Evolutionary conservation across 2,329 filamentous ascomycete species (phyloP).

Genomic region (Fusarium decemcellulare): DNA sequence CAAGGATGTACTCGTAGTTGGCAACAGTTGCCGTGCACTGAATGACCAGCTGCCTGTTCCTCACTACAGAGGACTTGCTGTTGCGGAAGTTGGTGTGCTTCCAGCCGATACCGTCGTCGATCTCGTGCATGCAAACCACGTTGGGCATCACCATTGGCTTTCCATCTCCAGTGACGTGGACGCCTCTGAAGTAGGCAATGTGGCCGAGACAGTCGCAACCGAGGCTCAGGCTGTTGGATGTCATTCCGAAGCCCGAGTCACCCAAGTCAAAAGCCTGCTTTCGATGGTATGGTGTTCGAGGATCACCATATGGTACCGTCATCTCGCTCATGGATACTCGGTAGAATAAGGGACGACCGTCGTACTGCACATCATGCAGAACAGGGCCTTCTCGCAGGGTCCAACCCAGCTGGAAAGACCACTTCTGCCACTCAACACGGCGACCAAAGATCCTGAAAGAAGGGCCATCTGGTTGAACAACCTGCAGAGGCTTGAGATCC

Average conservation of each 20-base stretch:
- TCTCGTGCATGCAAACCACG: conserved; percentile 52
- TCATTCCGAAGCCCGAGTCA: conserved; percentile 75
- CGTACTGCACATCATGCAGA: conserved; percentile 71
- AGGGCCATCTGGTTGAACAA: conserved; percentile 74
- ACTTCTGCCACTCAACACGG: conserved; percentile 50
- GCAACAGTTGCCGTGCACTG: conserved; percentile 72
- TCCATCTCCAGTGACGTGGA: conserved; percentile 58
- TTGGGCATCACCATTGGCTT: conserved; percentile 77
- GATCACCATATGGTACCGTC: conserved; percentile 62
- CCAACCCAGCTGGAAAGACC: conserved; percentile 73
- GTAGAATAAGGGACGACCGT: conserved; percentile 70
- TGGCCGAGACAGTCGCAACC: conserved; percentile 75
- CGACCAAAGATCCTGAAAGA: conserved; percentile 60
- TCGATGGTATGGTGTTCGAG: conserved; percentile 72
- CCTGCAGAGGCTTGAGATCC: conserved; percentile 73
- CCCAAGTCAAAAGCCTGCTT: conserved; percentile 81
- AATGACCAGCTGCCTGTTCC: conserved; percentile 68
- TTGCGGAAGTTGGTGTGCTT: conserved; percentile 72
- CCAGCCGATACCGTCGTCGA: conserved; percentile 66
- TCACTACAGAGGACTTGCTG: conserved; percentile 64
- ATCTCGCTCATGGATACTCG: conserved; percentile 72
- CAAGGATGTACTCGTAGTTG: conserved; percentile 69
- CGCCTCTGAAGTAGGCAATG: conserved; percentile 62
- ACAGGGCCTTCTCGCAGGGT: conserved; percentile 72
- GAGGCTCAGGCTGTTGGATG: conserved; percentile 75